Evolutionary conservation across 768 basidiomycete genomes (phyloP).

Genomic region (Boletus vinaceobasis): DNA sequence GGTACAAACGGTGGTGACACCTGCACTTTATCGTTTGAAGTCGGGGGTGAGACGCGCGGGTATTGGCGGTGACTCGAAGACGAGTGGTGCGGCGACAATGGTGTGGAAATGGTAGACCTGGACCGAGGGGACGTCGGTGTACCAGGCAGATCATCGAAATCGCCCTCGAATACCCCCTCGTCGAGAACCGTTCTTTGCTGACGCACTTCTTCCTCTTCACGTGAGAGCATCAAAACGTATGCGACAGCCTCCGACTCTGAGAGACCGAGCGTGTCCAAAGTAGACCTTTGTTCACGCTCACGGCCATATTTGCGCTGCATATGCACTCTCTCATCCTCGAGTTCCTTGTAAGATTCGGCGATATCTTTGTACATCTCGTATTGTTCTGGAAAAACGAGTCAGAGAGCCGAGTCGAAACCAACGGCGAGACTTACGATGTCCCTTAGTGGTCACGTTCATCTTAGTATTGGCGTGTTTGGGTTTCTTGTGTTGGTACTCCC

Average conservation of each 20-base stretch:
- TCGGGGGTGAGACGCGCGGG: constrained; percentile 23
- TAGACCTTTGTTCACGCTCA: constrained; percentile 54
- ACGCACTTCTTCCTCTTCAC: constrained; percentile 56
- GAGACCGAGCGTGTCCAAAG: constrained; percentile 62
- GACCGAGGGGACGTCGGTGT: constrained; percentile 17
- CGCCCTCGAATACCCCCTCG: constrained; percentile 56
- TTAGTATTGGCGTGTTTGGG: constrained; percentile 26
- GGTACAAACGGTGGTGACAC: constrained; percentile 47
- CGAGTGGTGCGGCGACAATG: constrained; percentile 11
- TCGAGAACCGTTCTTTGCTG: constrained; percentile 28
- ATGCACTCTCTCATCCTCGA: constrained; percentile 48
- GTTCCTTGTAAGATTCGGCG: constrained; percentile 49
- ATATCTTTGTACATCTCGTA: constrained; percentile 62
- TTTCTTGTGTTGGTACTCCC: constrained; percentile 32
- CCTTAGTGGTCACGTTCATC: constrained; percentile 37
- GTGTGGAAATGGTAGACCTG: constrained; percentile 4
- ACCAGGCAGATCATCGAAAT: constrained; percentile 30
- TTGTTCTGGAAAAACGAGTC: constrained; percentile 44
- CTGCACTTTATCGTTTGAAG: constrained; percentile 52
- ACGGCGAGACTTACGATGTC: constrained; percentile 39
- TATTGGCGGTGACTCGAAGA: constrained; percentile 26
- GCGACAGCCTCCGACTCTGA: constrained; percentile 73
- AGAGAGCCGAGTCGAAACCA: background rate
- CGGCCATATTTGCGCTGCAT: constrained; percentile 40
- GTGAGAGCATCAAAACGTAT: constrained; percentile 81